Base-by-base conservation (phyloP, 495 filamentous ascomycete genomes). In the Durotheca rogersii region DNA sequence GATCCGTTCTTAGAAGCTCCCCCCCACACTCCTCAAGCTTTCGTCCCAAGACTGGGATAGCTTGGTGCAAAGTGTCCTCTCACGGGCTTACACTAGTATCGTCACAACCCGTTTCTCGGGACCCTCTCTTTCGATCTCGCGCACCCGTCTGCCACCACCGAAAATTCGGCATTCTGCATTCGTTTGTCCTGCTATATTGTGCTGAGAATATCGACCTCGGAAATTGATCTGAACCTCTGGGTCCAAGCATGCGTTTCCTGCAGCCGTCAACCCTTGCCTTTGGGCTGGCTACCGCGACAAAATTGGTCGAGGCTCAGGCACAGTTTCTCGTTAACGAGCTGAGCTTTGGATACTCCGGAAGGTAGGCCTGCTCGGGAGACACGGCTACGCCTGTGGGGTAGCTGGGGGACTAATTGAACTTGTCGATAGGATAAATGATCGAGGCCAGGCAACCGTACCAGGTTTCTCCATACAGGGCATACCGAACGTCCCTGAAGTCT, bases 341-440 rank as follows among this genome's bases (percentile, higher is more conserved):
- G 76, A 91, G 87, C 64, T 96, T 96, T 65, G 90, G 90, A 14
- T 80, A 86, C 59, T 78, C 79, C 42, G 69, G 72, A 39, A 83
- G 77, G 85, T 88, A 72, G 47, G 75, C 60, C n/a, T 25, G 17
- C 40, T 29, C 18, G 7, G 4, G 35, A 46, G 34, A 53, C 36
- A 19, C 35, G 5, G 7, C 20, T 27, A 57, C 60, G 12, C 38
- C 58, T n/a, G n/a, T n/a, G n/a, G n/a, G n/a, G n/a, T n/a, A n/a
- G n/a, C n/a, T n/a, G n/a, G n/a, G n/a, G n/a, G n/a, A n/a, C n/a
- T n/a, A n/a, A n/a, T n/a, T n/a, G n/a, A n/a, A n/a, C n/a, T n/a
- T n/a, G n/a, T n/a, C n/a, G n/a, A n/a, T 41, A 54, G 74, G 56
- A 72, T 78, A 69, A 67, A 66, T 35, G 62, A 69, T 61, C 51